Conservation (phyloP, 495 filamentous ascomycete genomes). For the Choiromyces venosus region DNA sequence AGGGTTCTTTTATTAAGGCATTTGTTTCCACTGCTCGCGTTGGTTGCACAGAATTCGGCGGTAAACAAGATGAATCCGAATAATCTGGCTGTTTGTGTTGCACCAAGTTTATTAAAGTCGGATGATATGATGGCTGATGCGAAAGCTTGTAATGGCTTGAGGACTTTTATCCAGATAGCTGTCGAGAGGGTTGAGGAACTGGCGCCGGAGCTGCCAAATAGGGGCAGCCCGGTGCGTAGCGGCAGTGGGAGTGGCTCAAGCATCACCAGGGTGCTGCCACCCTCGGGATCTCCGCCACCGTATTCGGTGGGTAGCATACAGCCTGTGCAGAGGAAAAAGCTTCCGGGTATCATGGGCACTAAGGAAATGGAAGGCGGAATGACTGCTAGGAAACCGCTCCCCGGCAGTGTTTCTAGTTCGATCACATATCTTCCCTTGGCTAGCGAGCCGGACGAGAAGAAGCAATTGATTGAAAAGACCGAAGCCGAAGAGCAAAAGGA, state of each 20-base stretch:
- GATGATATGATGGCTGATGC: slow-evolving; percentile 49
- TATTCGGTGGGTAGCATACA: slow-evolving; percentile 19
- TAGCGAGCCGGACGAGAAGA: background rate
- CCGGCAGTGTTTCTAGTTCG: slow-evolving; percentile 3
- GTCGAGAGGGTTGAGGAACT: slow-evolving; percentile 42
- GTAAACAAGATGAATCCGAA: slow-evolving; percentile 53
- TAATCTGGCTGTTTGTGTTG: slow-evolving; percentile 52
- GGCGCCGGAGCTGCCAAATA: slow-evolving; percentile 26
- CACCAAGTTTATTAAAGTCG: slow-evolving; percentile 43
- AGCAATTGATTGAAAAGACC: background rate
- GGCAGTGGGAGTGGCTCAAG: slow-evolving; percentile 10
- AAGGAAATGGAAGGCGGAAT: slow-evolving; percentile 11
- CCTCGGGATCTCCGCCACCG: slow-evolving; percentile 21
- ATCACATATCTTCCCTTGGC: background rate
- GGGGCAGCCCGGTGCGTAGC: background rate
- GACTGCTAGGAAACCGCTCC: slow-evolving; percentile 15
- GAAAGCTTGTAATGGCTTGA: slow-evolving; percentile 47
- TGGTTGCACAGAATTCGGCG: slow-evolving; percentile 44
- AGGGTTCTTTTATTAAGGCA: slow-evolving; percentile 50
- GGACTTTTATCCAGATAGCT: slow-evolving; percentile 46
- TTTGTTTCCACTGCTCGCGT: slow-evolving; percentile 51
- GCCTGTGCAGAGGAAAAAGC: slow-evolving; percentile 24
- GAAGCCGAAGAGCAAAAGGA: background rate
- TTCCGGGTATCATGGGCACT: slow-evolving; percentile 15
- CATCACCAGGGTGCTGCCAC: slow-evolving; percentile 1